Evolutionary conservation across 2,329 filamentous ascomycete species (phyloP).

Genomic region (Chaetomiaceae sp.): DNA sequence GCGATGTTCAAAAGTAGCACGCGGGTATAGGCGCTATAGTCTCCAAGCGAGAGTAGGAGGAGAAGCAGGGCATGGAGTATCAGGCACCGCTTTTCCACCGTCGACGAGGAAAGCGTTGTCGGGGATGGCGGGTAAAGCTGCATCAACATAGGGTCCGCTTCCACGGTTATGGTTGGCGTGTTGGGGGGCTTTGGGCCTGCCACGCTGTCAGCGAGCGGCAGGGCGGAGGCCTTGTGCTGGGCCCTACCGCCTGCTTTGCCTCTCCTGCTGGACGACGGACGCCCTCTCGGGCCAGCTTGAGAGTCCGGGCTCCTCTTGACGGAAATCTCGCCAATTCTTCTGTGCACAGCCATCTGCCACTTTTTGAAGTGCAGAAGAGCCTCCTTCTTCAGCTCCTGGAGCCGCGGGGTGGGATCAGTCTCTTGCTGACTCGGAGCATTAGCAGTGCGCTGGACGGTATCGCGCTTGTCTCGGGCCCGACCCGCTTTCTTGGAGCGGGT

Average conservation of each 20-base stretch:
- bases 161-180: slow-evolving; percentile 35
- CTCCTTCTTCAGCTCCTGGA: slow-evolving; percentile 62
- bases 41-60: slow-evolving; percentile 69
- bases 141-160: slow-evolving; percentile 45
- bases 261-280: slow-evolving; percentile 24
- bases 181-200: slow-evolving; percentile 29
- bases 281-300: slow-evolving; percentile 24
- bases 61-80: slow-evolving; percentile 70
- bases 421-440: slow-evolving; percentile 30
- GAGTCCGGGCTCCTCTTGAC: slow-evolving; percentile 41
- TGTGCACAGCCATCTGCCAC: slow-evolving; percentile 69
- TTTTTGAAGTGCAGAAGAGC: slow-evolving; percentile 69
- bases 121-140: slow-evolving; percentile 55
- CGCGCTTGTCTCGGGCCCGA: slow-evolving; percentile 11
- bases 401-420: slow-evolving; percentile 30
- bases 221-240: background rate
- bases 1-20: slow-evolving; percentile 66
- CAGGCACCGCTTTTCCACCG: slow-evolving; percentile 58
- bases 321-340: slow-evolving; percentile 65
- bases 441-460: background rate
- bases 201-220: slow-evolving; percentile 24
- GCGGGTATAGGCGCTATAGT: slow-evolving; percentile 71
- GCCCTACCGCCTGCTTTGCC: slow-evolving; percentile 18
- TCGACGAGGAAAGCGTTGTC: slow-evolving; percentile 56
- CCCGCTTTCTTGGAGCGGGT: slow-evolving; percentile 19